Percentiles rank a stretch among this genome's conserved stretches.
These are phyloP conservation scores for Nemania sp. DNA, from an alignment of 2,329 filamentous ascomycete genomes.

Conservation along the genomic window DNA sequence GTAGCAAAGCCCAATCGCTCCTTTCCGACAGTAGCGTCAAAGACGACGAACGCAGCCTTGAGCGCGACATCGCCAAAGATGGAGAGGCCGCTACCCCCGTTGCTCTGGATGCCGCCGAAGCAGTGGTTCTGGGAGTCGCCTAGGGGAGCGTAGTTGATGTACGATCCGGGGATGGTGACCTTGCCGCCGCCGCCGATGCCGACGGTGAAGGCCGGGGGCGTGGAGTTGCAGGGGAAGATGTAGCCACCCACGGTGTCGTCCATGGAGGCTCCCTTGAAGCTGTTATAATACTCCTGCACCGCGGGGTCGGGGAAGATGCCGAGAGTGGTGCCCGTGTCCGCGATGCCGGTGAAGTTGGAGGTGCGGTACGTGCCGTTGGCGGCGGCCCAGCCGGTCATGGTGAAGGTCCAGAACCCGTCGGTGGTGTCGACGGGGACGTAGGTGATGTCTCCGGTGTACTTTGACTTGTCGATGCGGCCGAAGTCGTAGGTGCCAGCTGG, in stretches of 20 bases:
- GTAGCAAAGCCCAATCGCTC: conserved; percentile 59
- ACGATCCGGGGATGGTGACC: conserved; percentile 62
- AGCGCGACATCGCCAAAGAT: conserved; percentile 76
- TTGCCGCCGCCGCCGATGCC: conserved; percentile 60
- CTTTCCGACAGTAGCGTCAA: conserved; percentile 57
- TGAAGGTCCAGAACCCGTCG: conserved; percentile 52
- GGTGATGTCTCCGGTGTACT: conserved; percentile 49
- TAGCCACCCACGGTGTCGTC: conserved; percentile 59
- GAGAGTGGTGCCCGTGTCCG: conserved; percentile 71
- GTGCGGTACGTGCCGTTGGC: conserved; percentile 28
- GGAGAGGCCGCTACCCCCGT: conserved; percentile 55
- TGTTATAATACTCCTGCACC: conserved; percentile 63
- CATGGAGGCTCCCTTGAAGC: conserved; percentile 58
- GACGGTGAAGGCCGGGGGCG: conserved; percentile 63
- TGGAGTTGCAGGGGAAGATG: conserved; percentile 62
- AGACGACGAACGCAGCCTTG: conserved; percentile 74
- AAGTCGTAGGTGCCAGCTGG: conserved; percentile 53
- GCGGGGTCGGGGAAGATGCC: conserved; percentile 57
- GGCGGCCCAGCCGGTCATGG: conserved; percentile 45
- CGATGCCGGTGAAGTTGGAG: conserved; percentile 56
- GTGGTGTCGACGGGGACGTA: conserved; percentile 50
- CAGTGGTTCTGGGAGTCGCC: conserved; percentile 57
- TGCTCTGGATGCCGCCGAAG: conserved; percentile 73
- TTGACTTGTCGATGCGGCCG: conserved; percentile 50
- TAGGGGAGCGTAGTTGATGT: conserved; percentile 62